Conservation (phyloP, 108 stramenopile species). For the Schizochytrium sp. region DNA sequence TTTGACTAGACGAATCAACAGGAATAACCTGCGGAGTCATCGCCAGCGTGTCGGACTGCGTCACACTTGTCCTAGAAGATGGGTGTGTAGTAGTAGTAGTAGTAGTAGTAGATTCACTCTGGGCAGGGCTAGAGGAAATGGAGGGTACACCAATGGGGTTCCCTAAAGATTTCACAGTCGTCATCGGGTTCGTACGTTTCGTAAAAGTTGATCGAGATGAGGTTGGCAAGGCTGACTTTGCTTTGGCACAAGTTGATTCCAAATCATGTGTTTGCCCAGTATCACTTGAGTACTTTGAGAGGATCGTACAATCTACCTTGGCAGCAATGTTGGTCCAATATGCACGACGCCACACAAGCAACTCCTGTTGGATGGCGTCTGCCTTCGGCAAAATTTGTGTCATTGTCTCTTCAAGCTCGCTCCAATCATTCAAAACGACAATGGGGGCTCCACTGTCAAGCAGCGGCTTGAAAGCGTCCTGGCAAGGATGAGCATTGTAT, state of each 20-base stretch:
- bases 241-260: no score
- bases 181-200: no score
- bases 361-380: slow-evolving; percentile 66
- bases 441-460: slow-evolving; percentile 63
- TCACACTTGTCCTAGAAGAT: not conserved
- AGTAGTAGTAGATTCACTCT: no score
- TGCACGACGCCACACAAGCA: not conserved
- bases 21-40: not conserved
- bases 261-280: not conserved
- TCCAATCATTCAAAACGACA: slow-evolving; percentile 67
- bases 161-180: no score
- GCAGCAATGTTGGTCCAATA: slow-evolving; percentile 31
- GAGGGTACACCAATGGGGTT: no score
- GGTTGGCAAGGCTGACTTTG: no score
- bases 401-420: slow-evolving; percentile 60
- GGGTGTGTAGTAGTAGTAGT: no score
- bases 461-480: slow-evolving; percentile 64
- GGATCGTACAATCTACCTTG: not conserved
- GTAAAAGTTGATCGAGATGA: no score
- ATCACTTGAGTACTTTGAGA: not conserved
- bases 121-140: no score
- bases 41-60: not conserved
- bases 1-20: not conserved
- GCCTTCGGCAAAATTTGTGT: slow-evolving; percentile 52
- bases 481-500: slow-evolving; percentile 64